phyloP scores from a whole-genome alignment of 495 filamentous ascomycete genomes.

The Aspergillus bertholletiae region DNA sequence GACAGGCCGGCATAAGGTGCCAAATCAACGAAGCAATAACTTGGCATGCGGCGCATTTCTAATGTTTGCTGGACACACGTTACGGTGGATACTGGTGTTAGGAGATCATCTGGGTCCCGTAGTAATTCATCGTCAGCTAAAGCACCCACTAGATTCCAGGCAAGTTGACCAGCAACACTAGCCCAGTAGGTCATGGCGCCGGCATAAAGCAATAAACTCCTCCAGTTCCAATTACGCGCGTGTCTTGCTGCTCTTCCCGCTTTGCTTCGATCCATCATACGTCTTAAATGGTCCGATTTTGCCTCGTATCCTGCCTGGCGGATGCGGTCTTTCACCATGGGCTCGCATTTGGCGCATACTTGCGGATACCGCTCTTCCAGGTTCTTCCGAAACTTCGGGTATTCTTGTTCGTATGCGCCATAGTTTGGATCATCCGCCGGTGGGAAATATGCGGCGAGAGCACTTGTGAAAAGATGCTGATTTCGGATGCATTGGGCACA shows the following conservation, averaged over 20 bases:
- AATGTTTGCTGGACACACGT: slow-evolving; percentile 29
- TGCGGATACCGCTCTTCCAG: slow-evolving; percentile 80
- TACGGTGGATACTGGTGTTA: slow-evolving; percentile 13
- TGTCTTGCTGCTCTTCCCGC: slow-evolving; percentile 36
- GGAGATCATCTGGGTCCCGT: slow-evolving; percentile 9
- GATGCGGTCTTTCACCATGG: slow-evolving; percentile 60
- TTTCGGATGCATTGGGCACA: slow-evolving; percentile 78
- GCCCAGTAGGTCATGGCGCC: slow-evolving; percentile 51
- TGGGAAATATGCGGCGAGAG: slow-evolving; percentile 68
- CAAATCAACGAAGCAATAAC: slow-evolving; percentile 27
- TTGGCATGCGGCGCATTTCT: slow-evolving; percentile 17
- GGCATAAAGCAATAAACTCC: slow-evolving; percentile 40
- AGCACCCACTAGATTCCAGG: slow-evolving; percentile 37
- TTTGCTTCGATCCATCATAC: slow-evolving; percentile 65
- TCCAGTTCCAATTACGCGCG: slow-evolving; percentile 47
- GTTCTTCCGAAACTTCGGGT: slow-evolving; percentile 56
- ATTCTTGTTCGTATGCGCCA: slow-evolving; percentile 51
- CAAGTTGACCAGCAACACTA: slow-evolving; percentile 44
- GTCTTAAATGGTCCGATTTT: slow-evolving; percentile 70
- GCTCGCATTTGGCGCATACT: slow-evolving; percentile 73
- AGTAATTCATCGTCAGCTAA: slow-evolving; percentile 15
- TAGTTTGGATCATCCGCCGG: slow-evolving; percentile 62
- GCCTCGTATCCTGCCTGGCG: slow-evolving; percentile 69
- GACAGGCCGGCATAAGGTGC: slow-evolving; percentile 41
- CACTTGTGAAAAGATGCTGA: slow-evolving; percentile 67